phyloP scores from a whole-genome alignment of 257 asterid species.

The Solanum bulbocastanum region DNA sequence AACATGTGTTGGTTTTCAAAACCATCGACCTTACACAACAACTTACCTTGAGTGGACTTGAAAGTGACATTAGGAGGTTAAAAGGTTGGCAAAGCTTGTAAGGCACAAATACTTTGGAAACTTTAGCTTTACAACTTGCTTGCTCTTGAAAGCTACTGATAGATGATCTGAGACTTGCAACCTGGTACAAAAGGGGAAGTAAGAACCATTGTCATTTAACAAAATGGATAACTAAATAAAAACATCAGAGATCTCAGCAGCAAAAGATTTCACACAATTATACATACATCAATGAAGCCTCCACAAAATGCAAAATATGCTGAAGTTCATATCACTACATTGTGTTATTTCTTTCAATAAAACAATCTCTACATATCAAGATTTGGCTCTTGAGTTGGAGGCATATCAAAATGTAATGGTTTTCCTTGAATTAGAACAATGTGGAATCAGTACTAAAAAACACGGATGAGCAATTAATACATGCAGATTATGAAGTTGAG shows the following conservation, averaged over 20 bases:
- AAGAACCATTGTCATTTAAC: background rate
- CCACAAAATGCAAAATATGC: background rate
- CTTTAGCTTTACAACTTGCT: slow-evolving; percentile 77
- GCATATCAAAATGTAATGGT: background rate
- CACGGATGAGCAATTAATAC: background rate
- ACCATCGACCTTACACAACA: background rate
- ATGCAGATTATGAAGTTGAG: background rate
- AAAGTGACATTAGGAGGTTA: slow-evolving; percentile 54
- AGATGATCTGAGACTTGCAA: slow-evolving; percentile 88
- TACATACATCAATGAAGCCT: background rate
- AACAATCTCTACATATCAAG: background rate
- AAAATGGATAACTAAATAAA: background rate
- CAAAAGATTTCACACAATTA: background rate
- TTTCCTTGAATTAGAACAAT: background rate
- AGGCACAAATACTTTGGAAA: slow-evolving; percentile 57
- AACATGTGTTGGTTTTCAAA: background rate
- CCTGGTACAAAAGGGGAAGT: slow-evolving; percentile 31
- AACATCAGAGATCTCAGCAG: background rate
- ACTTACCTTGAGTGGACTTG: slow-evolving; percentile 84
- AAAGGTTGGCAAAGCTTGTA: slow-evolving; percentile 78
- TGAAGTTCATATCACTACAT: background rate
- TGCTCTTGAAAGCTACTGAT: slow-evolving; percentile 97
- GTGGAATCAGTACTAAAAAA: background rate
- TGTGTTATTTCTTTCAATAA: background rate
- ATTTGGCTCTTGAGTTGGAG: background rate